phyloP scores from a whole-genome alignment of 2,329 filamentous ascomycete genomes.

The Zelopaecilomyces penicillatus region DNA sequence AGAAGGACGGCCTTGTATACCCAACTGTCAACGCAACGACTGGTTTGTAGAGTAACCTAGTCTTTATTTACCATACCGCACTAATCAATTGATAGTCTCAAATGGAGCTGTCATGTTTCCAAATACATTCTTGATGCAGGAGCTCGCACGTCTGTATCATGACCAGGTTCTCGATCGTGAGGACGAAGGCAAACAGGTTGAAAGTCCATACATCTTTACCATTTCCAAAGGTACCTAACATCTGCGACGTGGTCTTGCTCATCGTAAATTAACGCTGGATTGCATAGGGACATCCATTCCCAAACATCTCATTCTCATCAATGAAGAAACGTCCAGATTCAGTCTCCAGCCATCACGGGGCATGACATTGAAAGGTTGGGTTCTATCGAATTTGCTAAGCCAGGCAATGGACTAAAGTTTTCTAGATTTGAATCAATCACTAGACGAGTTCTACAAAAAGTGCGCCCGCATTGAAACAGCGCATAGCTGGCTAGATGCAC shows the following conservation, averaged over 20 bases:
- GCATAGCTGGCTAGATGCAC: conserved; percentile 3
- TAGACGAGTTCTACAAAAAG: conserved; percentile 5
- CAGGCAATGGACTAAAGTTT: neutral
- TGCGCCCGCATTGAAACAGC: neutral
- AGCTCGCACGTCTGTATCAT: conserved; percentile 1
- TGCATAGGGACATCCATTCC: conserved; percentile 4
- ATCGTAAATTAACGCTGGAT: neutral
- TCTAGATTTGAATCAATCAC: conserved; percentile 3
- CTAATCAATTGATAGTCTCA: neutral
- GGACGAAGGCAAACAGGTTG: neutral
- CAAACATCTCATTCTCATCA: conserved; percentile 6
- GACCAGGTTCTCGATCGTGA: conserved; percentile 5
- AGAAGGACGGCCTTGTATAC: neutral
- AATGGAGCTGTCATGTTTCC: conserved; percentile 7
- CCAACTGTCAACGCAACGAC: neutral
- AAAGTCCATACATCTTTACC: neutral
- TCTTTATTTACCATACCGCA: neutral
- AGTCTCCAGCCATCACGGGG: conserved; percentile 8
- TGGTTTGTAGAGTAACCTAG: neutral
- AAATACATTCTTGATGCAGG: conserved; percentile 10
- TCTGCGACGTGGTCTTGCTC: neutral
- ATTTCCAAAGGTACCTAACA: neutral
- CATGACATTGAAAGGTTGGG: conserved; percentile 6
- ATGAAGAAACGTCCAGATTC: conserved; percentile 6
- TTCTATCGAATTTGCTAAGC: neutral